Evolutionary conservation across 495 filamentous ascomycete genomes (phyloP).

Genomic region (Melanomma pulvis-pyrius): DNA sequence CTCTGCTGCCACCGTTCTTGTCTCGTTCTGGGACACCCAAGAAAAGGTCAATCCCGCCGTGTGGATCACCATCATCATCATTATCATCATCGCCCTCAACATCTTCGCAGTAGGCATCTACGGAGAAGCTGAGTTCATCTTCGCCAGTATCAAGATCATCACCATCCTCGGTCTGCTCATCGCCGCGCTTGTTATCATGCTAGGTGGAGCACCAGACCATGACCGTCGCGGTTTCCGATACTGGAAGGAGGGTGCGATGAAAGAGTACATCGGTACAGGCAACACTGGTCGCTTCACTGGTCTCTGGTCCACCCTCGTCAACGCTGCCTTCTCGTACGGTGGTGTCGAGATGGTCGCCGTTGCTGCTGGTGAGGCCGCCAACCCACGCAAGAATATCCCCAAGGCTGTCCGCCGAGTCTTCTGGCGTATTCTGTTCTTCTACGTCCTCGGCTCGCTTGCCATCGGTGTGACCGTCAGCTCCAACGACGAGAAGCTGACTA

Average conservation of each 20-base stretch:
- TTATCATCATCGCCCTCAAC: slow-evolving; percentile 67
- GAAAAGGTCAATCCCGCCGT: slow-evolving; percentile 59
- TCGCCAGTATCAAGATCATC: slow-evolving; percentile 74
- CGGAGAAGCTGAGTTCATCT: slow-evolving; percentile 75
- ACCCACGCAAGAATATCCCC: slow-evolving; percentile 76
- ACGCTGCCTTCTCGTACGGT: slow-evolving; percentile 52
- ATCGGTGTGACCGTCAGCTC: slow-evolving; percentile 60
- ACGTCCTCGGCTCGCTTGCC: slow-evolving; percentile 59
- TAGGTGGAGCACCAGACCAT: slow-evolving; percentile 64
- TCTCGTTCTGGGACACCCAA: slow-evolving; percentile 72
- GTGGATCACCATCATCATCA: slow-evolving; percentile 77
- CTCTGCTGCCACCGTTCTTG: slow-evolving; percentile 71
- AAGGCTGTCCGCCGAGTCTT: slow-evolving; percentile 79
- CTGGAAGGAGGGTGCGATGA: slow-evolving; percentile 70
- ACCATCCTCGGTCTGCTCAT: slow-evolving; percentile 62
- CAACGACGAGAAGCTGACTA: slow-evolving; percentile 58
- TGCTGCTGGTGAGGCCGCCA: slow-evolving; percentile 77
- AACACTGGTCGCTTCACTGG: slow-evolving; percentile 43
- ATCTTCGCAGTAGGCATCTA: slow-evolving; percentile 68
- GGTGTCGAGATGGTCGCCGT: slow-evolving; percentile 73
- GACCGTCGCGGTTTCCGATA: slow-evolving; percentile 71
- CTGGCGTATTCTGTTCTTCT: slow-evolving; percentile 86
- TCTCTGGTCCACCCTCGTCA: slow-evolving; percentile 44
- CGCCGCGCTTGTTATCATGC: slow-evolving; percentile 63
- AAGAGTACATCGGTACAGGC: slow-evolving; percentile 35